Percentiles rank a stretch among this genome's conserved stretches.
phyloP scores from a whole-genome alignment of 2,329 filamentous ascomycete species.

The Diaporthe destruens region DNA sequence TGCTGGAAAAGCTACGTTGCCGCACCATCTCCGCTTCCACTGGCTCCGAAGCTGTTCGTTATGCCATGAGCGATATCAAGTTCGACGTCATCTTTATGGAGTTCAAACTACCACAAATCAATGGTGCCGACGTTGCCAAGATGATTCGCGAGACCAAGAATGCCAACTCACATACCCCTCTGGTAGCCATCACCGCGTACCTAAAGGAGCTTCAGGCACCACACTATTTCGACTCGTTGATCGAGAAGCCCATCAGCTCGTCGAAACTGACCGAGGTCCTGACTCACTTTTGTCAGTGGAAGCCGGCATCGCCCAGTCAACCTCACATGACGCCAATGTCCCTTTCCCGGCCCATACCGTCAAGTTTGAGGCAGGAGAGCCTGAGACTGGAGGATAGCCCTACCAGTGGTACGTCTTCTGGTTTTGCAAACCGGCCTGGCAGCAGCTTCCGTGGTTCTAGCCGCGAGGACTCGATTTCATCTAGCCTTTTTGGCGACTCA shows the following conservation, averaged over 20 bases:
- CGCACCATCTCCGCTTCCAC: slow-evolving; percentile 93
- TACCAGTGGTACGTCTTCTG: slow-evolving; percentile 77
- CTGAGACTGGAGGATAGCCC: slow-evolving; percentile 82
- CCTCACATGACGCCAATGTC: slow-evolving; percentile 58
- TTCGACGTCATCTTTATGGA: slow-evolving; percentile 99
- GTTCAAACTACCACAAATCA: slow-evolving; percentile 94
- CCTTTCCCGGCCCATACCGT: slow-evolving; percentile 70
- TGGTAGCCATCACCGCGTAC: slow-evolving; percentile 96
- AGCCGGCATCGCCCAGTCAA: slow-evolving; percentile 72
- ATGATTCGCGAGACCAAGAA: slow-evolving; percentile 99
- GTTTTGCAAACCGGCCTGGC: slow-evolving; percentile 76
- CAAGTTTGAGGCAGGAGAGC: slow-evolving; percentile 74
- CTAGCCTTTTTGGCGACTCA: slow-evolving; percentile 87
- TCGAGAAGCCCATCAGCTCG: slow-evolving; percentile 96
- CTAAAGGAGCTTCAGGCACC: slow-evolving; percentile 96
- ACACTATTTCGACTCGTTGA: slow-evolving; percentile 94
- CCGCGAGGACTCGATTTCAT: slow-evolving; percentile 89
- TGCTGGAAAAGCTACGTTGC: slow-evolving; percentile 94
- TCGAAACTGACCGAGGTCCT: slow-evolving; percentile 92
- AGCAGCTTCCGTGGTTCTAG: slow-evolving; percentile 84
- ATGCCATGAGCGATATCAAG: slow-evolving; percentile 96
- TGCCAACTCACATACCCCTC: slow-evolving; percentile 92
- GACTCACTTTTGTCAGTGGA: slow-evolving; percentile 92
- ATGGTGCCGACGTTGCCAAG: slow-evolving; percentile 92
- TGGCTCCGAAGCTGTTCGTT: slow-evolving; percentile 91